Evolutionary conservation across 495 filamentous ascomycete species (phyloP).

Genomic region (Lichenothelia convexa): DNA sequence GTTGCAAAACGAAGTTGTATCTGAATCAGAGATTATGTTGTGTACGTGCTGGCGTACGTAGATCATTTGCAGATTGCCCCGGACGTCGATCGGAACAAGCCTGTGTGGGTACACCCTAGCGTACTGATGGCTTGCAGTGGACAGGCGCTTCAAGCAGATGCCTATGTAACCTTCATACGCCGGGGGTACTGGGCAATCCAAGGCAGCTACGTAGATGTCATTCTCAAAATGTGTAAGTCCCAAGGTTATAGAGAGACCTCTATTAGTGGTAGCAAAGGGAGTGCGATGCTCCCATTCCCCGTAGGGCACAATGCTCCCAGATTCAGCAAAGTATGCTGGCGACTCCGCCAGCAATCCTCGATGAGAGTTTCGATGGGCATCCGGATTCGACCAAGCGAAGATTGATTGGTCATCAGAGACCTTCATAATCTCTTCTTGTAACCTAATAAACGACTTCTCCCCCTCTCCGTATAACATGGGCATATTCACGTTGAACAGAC

Average conservation of each 20-base stretch:
- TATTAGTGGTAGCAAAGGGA: slow-evolving; percentile 3
- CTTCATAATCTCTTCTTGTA: slow-evolving; percentile 7
- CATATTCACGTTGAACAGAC: slow-evolving; percentile 5
- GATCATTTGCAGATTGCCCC: not conserved
- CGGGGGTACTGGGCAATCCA: slow-evolving; percentile 6
- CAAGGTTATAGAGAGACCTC: slow-evolving; percentile 1
- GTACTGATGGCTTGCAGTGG: not conserved
- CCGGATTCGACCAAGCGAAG: slow-evolving; percentile 3
- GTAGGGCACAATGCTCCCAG: not conserved
- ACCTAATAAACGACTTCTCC: slow-evolving; percentile 1
- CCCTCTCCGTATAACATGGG: slow-evolving; percentile 5
- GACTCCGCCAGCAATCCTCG: not conserved
- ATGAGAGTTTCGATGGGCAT: not conserved
- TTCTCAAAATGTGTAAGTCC: not conserved
- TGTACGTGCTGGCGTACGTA: not conserved
- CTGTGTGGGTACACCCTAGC: not conserved
- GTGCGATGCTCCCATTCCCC: not conserved
- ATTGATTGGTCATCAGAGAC: slow-evolving; percentile 2
- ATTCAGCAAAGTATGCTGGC: not conserved
- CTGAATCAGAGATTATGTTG: no score
- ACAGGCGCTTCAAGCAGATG: not conserved
- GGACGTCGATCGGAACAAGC: not conserved
- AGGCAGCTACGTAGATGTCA: not conserved
- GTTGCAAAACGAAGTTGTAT: no score
- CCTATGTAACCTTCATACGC: slow-evolving; percentile 11